Base-by-base conservation (phyloP, 2,329 filamentous ascomycete species). In the Aspergillus brasiliensis region DNA sequence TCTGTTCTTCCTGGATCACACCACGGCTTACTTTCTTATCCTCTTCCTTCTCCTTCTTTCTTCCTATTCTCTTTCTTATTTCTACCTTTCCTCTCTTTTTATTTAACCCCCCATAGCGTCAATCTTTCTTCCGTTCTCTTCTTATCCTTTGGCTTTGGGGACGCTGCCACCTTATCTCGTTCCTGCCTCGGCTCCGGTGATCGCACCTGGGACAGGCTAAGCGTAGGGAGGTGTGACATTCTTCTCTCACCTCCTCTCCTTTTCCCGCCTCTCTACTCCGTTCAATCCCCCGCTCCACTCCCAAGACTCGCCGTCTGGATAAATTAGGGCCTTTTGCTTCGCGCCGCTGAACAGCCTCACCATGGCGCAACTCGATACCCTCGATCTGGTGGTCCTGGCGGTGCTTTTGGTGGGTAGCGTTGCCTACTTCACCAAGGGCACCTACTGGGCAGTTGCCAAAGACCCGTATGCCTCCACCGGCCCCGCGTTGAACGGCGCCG, bases 361-460 rank as follows among this genome's bases (percentile, higher is more conserved):
- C 52, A 98, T 99, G 95, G 92, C 94, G 68, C 91, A 97, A 84
- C 88, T 99, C 75, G 95, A 99, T 77, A 96, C 92, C 25, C 83
- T 99, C 81, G 95, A 99, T 84, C 84, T 98, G 70, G 78, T 97
- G 71, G 95, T 99, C 83, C 90, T 99, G 67, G 86, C 87, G 63
- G 86, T 86, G 60, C 89, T 99, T 70, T 85, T 98, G 58, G 77
- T 96, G 60, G 95, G 92, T 67, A 97, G 92, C 51, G 76, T 93
- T 62, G 95, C 94, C 73, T 99, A 98, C 81, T 96, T 99, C 80
- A 98, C 95, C 67, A 99, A 99, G 77, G 95, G 95, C 72, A 95
- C 89, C 66, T 88, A 95, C 77, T 99, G 73, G 73, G 93, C 86
- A 27, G 84, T 96, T 55, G 84, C 86, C 66, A 95, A 95, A 75